Conservation (phyloP, 306 rosid genomes). For the Mucuna pruriens region DNA sequence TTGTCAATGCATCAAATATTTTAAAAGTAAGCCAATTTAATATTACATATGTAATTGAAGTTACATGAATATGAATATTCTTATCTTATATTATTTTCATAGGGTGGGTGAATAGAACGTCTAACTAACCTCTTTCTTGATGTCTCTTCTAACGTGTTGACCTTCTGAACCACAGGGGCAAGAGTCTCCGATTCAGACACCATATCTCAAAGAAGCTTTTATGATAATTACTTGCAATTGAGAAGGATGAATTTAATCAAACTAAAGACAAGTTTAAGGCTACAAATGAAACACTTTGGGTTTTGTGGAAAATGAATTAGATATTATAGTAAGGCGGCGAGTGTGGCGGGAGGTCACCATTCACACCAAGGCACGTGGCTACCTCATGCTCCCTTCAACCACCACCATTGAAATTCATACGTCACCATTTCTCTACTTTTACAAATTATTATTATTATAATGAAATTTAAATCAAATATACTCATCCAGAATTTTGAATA, state of each 20-base stretch:
- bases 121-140: conserved; percentile 48
- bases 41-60: no score
- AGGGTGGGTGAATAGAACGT: neutral
- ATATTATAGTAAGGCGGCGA: neutral
- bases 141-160: conserved; percentile 38
- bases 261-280: neutral
- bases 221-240: neutral
- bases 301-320: neutral
- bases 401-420: conserved; percentile 43
- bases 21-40: no score
- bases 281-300: neutral
- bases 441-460: no score
- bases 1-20: no score
- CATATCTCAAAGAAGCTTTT: neutral
- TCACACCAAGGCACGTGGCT: conserved; percentile 56
- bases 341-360: conserved; percentile 53
- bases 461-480: no score
- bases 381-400: conserved; percentile 25
- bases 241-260: neutral
- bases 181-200: conserved; percentile 49
- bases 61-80: no score
- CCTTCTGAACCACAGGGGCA: conserved; percentile 34
- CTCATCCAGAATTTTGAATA: no score
- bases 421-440: conserved; percentile 18
- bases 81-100: no score